Base-by-base conservation (phyloP, 202 grass and related monocot species). In the Carex arenaria region DNA sequence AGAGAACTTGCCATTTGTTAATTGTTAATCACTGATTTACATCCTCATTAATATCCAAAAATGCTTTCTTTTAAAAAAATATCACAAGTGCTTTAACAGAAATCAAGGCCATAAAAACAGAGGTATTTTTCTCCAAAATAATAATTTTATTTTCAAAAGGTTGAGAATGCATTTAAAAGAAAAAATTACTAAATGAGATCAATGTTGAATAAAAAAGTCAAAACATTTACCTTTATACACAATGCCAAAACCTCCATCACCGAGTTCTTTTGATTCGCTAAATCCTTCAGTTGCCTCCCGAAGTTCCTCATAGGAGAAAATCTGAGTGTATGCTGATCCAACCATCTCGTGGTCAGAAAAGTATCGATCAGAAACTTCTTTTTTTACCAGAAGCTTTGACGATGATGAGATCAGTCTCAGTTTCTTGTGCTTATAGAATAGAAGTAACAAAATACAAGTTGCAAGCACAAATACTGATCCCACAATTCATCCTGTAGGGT, bases 211-310 rank as follows among this genome's bases (percentile, higher is more conserved):
- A 11, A 70, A 19, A 45, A 42, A 8, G 2, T 10, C 8, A 45
- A 70, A 47, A 70, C n/a, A 47, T 19, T 20, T 7, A 42, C 12
- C 94, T 97, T 88, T 91, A 57, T 97, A 97, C 34, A 97, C 94
- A 72, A 88, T 88, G 67, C 94, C 90, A 42, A 97, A 97, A 45
- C 94, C 94, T 59, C 94, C 94, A 64, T 97, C 90, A 73, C 94
- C 94, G 53, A 97, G 92, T 64, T 94, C 92, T 31, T 81, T 94
- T 1, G 85, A 92, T 3, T 81, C 72, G 84, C 85, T 91, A 80
- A 97, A 97, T 53, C 88, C 85, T 80, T 88, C 61, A 40, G 94
- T 97, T 81, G 90, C 92, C 70, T 86, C 85, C 77, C 85, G 79
- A 73, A 98, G 92, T 64, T 95, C 92, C 26, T 93, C 92, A 5